Base-by-base conservation (phyloP, 345 rosid genomes). In the Geranium brycei region DNA sequence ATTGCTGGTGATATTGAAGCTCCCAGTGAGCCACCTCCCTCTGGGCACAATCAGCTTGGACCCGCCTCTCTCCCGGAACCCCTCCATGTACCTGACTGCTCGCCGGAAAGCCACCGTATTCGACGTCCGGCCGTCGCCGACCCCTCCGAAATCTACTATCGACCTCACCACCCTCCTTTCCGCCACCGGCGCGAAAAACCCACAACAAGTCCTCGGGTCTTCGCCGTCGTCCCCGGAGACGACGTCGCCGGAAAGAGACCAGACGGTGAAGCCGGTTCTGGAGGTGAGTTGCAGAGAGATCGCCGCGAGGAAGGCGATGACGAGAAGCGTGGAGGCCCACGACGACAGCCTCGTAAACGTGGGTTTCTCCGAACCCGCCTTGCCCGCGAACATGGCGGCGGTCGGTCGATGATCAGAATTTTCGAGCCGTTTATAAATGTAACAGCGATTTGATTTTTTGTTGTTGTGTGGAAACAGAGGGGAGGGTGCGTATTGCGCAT, bases 21-120 rank as follows among this genome's bases (percentile, higher is more conserved):
- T 88, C 31, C 99, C 99, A 0, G 99, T 82, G 19, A 95, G 74
- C 97, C 96, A 95, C 67, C 72, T 74, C 23, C 99, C 97, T 63
- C 40, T 61, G 0, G 97, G 99, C 3, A 95, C 91, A 74, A 74
- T 84, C 53, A 95, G 73, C 91, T 83, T 96, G 65, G 78, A 73
- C 72, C 95, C 93, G 58, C 92, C 97, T n/a, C 59, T 58, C 0
- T 63, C 73, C 0, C 70, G 79, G 68, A 83, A 81, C 56, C 79
- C 72, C 38, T 69, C 75, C 78, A 95, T 71, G 76, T 83, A 72
- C 7, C 59, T 61, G 1, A 91, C 73, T 60, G 99, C 97, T 61
- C 63, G 76, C 75, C 86, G 77, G 69, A 91, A 95, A 76, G 86
- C 72, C 30, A 68, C 88, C 13, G 99, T 91, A 62, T 95, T 91